phyloP scores from a whole-genome alignment of 2,329 filamentous ascomycete species.

The Amauroascus verrucosus region DNA sequence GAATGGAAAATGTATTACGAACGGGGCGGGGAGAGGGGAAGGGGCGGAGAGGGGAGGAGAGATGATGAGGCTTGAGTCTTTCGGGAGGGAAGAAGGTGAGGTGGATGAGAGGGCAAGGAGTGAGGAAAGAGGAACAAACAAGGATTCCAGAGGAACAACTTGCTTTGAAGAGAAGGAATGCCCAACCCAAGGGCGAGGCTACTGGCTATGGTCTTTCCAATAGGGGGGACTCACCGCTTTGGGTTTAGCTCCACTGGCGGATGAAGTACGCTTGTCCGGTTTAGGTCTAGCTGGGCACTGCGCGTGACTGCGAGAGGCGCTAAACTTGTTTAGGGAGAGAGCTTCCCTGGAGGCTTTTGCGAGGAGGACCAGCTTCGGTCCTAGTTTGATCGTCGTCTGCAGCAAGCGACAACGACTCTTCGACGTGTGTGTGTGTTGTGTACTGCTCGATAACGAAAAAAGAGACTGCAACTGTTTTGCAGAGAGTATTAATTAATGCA shows the following conservation, averaged over 20 bases:
- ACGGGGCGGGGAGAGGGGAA: not conserved
- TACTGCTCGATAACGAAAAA: no score
- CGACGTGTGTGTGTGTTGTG: no score
- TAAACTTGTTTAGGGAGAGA: constrained; percentile 1
- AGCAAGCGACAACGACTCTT: no score
- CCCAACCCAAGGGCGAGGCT: not conserved
- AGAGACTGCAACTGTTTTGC: no score
- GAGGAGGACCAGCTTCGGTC: no score
- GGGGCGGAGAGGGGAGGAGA: not conserved
- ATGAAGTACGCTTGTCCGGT: not conserved
- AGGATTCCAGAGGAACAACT: not conserved
- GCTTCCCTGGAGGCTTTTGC: not conserved
- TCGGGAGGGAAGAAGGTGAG: not conserved
- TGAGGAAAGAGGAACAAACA: constrained; percentile 8
- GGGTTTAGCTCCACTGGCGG: constrained; percentile 3
- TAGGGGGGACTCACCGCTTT: not conserved
- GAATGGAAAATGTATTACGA: not conserved
- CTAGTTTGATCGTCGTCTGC: no score
- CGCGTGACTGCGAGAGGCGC: not conserved
- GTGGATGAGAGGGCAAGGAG: constrained; percentile 7
- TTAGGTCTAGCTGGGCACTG: not conserved
- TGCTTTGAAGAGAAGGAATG: not conserved
- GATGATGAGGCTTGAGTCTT: not conserved
- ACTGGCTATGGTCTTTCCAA: not conserved
- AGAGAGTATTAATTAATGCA: no score